Conservation (phyloP, 2,329 filamentous ascomycete genomes). For the Fusarium proliferatum region DNA sequence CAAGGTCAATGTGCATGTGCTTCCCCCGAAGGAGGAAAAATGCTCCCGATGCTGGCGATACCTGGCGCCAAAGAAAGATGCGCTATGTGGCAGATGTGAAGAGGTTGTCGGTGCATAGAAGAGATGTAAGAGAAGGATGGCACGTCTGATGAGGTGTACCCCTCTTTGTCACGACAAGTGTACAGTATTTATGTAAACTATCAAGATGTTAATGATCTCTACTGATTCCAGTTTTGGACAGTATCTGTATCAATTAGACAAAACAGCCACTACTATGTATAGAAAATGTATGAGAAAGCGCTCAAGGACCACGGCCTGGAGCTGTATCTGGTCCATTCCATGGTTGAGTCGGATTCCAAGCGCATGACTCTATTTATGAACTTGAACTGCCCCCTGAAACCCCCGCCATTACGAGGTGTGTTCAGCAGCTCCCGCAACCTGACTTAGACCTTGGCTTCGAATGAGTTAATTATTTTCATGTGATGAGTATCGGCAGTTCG, state of each 20-base stretch:
- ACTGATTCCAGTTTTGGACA: background rate
- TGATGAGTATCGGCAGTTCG: conserved; percentile 28
- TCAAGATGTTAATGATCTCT: conserved; percentile 1
- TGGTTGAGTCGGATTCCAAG: conserved; percentile 24
- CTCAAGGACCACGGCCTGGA: background rate
- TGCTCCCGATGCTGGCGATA: conserved; percentile 93
- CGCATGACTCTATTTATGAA: conserved; percentile 28
- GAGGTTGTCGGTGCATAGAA: conserved; percentile 62
- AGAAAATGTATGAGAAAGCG: background rate
- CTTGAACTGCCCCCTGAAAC: conserved; percentile 31
- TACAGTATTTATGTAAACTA: conserved; percentile 33
- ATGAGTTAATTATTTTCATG: conserved; percentile 33
- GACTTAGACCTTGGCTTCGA: conserved; percentile 13
- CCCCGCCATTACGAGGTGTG: conserved; percentile 14
- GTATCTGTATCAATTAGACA: conserved; percentile 20
- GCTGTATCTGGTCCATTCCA: background rate
- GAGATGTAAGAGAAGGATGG: conserved; percentile 1
- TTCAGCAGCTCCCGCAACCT: conserved; percentile 20
- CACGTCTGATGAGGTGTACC: conserved; percentile 17
- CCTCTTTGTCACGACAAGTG: conserved; percentile 29
- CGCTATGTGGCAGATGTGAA: conserved; percentile 79
- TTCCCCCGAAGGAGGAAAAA: conserved; percentile 70
- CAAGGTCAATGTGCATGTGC: conserved; percentile 55
- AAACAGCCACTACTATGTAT: conserved; percentile 1
- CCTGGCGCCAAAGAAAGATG: conserved; percentile 72